Conservation (phyloP, 345 rosid species). For the Moricandia moricandioides region DNA sequence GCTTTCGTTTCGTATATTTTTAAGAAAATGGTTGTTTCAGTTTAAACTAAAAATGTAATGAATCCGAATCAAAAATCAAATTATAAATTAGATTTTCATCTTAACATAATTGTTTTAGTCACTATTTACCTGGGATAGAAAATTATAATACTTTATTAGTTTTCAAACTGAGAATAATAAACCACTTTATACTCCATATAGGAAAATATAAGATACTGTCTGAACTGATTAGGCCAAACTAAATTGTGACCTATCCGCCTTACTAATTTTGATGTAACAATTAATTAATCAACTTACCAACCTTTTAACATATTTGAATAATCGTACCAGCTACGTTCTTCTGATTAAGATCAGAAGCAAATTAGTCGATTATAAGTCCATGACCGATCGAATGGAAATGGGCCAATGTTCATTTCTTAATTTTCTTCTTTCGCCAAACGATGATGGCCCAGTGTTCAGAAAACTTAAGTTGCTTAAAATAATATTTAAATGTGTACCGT, state of each 20-base stretch:
- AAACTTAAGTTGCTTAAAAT: conserved; percentile 1
- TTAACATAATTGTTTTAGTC: background rate
- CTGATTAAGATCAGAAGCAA: background rate
- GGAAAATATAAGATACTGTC: background rate
- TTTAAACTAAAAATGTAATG: background rate
- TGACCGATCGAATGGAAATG: conserved; percentile 17
- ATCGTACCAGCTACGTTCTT: background rate
- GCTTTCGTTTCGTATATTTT: no score
- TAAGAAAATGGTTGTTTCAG: background rate
- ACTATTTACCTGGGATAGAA: background rate
- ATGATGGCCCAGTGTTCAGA: conserved; percentile 24
- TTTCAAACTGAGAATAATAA: background rate
- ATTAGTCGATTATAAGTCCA: conserved; percentile 17
- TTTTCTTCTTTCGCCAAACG: background rate
- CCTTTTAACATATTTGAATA: background rate
- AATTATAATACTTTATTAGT: background rate
- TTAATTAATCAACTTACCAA: conserved; percentile 10
- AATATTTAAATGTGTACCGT: background rate
- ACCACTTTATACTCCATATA: background rate
- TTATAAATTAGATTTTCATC: background rate
- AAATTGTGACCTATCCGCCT: background rate
- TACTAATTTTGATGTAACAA: conserved; percentile 29
- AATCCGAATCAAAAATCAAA: background rate
- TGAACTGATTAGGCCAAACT: conserved; percentile 18
- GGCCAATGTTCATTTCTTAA: background rate